These are phyloP conservation scores for Globisporangium mamillatum DNA, from an alignment of 352 stramenopile genomes.

Conservation along the genomic window DNA sequence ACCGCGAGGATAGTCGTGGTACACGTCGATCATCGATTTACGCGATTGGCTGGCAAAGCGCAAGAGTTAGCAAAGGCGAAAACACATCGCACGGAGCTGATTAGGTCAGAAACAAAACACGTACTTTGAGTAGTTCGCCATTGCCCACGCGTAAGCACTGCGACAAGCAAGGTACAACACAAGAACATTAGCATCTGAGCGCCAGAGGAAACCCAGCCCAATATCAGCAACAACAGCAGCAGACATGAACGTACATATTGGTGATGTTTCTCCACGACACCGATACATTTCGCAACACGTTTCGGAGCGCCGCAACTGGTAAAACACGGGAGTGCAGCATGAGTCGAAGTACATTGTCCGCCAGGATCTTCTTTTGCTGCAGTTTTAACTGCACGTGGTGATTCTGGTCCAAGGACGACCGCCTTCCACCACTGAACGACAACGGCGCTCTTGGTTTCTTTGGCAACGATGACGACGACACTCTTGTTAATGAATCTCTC, in stretches of 20 bases:
- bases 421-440: neutral
- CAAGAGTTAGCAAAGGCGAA: neutral
- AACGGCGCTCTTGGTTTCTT: neutral
- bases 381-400: conserved; percentile 3
- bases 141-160: conserved; percentile 50
- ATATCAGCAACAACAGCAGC: neutral
- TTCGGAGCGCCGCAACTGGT: conserved; percentile 27
- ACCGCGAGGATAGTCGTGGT: conserved; percentile 51
- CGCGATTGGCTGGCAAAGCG: conserved; percentile 12
- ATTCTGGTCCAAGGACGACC: conserved; percentile 1
- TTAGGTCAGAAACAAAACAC: neutral
- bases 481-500: neutral
- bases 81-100: neutral
- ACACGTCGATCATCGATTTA: conserved; percentile 43
- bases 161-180: conserved; percentile 5
- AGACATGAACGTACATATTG: conserved; percentile 34
- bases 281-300: conserved; percentile 39
- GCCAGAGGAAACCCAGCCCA: neutral
- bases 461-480: neutral
- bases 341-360: conserved; percentile 39
- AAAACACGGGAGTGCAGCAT: conserved; percentile 45
- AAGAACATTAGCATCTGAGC: neutral
- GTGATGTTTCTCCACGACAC: conserved; percentile 41
- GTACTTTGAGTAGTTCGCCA: conserved; percentile 54
- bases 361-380: conserved; percentile 25